Conservation (phyloP, 2,329 filamentous ascomycete genomes). For the Epichloe amarillans region DNA sequence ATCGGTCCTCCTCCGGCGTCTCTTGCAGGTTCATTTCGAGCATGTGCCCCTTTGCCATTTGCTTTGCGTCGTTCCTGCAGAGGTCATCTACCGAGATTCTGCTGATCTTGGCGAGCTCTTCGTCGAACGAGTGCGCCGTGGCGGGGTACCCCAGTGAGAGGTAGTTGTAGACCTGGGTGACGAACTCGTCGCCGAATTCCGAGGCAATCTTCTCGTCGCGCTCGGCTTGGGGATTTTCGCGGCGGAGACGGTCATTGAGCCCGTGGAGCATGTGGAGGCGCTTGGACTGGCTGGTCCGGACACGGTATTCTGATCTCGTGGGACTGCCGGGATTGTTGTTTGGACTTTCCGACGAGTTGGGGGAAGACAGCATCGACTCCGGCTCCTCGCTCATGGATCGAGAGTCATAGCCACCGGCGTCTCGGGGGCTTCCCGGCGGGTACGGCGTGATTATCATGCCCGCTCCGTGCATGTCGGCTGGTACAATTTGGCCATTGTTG, state of each 20-base stretch:
- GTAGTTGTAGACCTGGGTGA: constrained; percentile 97
- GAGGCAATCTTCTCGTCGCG: constrained; percentile 38
- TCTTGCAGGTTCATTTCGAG: constrained; percentile 35
- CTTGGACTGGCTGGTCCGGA: constrained; percentile 23
- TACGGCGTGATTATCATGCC: constrained; percentile 38
- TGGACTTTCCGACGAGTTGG: constrained; percentile 8
- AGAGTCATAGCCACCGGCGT: constrained; percentile 29
- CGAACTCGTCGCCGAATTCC: constrained; percentile 73
- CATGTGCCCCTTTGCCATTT: constrained; percentile 60
- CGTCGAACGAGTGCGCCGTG: constrained; percentile 69
- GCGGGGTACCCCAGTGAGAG: constrained; percentile 84
- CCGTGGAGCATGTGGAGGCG: constrained; percentile 35
- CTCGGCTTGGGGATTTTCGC: constrained; percentile 36
- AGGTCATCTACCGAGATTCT: constrained; percentile 56
- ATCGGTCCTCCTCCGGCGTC: constrained; percentile 36
- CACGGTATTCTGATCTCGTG: constrained; percentile 13
- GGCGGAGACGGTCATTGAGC: constrained; percentile 36
- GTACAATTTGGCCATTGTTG: constrained; percentile 24
- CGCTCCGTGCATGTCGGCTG: constrained; percentile 30
- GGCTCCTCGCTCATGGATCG: constrained; percentile 29
- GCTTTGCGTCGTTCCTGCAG: constrained; percentile 51
- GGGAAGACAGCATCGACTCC: constrained; percentile 14
- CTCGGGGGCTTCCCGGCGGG: constrained; percentile 24
- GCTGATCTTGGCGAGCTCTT: constrained; percentile 73
- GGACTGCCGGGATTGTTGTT: constrained; percentile 7